A percentile compares a stretch with the other conserved stretches of the same genome.
Evolutionary conservation across 345 rosid genomes (phyloP).

Genomic region (Luvunga scandens): DNA sequence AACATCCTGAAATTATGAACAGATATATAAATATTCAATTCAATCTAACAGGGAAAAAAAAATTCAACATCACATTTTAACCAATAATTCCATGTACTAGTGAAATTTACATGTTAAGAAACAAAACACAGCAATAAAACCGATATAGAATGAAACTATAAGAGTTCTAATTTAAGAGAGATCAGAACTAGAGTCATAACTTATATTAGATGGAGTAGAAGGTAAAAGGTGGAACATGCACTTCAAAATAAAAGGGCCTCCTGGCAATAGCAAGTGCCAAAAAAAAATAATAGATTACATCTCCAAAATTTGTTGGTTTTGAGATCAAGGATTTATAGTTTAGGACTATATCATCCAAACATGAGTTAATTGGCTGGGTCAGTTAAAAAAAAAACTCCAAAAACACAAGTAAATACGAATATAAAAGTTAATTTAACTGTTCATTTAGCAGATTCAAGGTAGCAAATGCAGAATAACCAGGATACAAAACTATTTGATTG

Average conservation of each 20-base stretch:
- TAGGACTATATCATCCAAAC: neutral
- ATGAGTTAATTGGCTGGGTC: neutral
- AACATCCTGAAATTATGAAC: slow-evolving; percentile 68
- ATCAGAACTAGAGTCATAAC: neutral
- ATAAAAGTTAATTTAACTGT: neutral
- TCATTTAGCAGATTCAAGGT: neutral
- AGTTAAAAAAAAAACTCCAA: neutral
- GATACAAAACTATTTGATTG: neutral
- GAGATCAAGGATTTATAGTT: neutral
- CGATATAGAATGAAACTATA: neutral
- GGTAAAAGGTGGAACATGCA: neutral
- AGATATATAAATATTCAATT: neutral
- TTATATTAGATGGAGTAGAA: neutral
- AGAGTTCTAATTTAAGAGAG: neutral
- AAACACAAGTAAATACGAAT: neutral
- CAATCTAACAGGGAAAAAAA: neutral
- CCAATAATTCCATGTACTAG: neutral
- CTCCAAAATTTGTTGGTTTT: neutral
- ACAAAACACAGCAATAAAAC: neutral
- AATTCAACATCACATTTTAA: neutral
- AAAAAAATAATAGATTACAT: neutral
- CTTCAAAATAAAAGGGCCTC: neutral
- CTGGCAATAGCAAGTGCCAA: neutral
- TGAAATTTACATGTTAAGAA: neutral
- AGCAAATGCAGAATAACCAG: neutral